Conservation (phyloP, 331 rosid genomes). For the Malus hybrid region DNA sequence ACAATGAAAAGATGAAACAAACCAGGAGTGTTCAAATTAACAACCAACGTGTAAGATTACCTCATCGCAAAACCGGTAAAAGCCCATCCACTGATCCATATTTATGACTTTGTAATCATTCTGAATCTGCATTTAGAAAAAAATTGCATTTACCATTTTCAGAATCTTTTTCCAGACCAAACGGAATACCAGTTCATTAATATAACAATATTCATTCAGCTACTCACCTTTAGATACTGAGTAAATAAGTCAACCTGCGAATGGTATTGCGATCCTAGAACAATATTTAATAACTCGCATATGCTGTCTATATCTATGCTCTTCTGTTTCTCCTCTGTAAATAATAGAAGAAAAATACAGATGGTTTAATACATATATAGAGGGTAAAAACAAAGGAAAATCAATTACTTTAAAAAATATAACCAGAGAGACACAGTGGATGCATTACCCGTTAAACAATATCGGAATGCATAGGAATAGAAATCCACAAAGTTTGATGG, state of each 20-base stretch:
- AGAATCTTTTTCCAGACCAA: not conserved
- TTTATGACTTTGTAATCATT: constrained; percentile 93
- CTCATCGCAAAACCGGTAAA: constrained; percentile 94
- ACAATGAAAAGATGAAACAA: constrained; percentile 4
- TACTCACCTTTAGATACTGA: constrained; percentile 81
- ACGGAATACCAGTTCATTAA: not conserved
- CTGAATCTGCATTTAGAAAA: constrained; percentile 50
- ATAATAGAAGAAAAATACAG: constrained; percentile 10
- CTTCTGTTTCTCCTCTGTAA: constrained; percentile 93
- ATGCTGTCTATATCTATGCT: constrained; percentile 90
- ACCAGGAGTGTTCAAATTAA: not conserved
- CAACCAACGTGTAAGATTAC: constrained; percentile 24
- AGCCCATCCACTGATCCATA: constrained; percentile 98
- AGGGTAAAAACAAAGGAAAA: constrained; percentile 4
- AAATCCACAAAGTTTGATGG: constrained; percentile 81
- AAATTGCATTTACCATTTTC: not conserved
- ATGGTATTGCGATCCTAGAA: constrained; percentile 57
- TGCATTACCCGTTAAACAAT: constrained; percentile 80
- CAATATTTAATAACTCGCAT: constrained; percentile 62
- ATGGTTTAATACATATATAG: not conserved
- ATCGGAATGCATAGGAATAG: constrained; percentile 85
- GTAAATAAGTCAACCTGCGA: constrained; percentile 63
- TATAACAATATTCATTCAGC: not conserved
- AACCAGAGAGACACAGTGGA: not conserved
- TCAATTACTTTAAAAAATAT: not conserved